Conservation (phyloP, 2,329 filamentous ascomycete genomes). For the Ilyonectria destructans region DNA sequence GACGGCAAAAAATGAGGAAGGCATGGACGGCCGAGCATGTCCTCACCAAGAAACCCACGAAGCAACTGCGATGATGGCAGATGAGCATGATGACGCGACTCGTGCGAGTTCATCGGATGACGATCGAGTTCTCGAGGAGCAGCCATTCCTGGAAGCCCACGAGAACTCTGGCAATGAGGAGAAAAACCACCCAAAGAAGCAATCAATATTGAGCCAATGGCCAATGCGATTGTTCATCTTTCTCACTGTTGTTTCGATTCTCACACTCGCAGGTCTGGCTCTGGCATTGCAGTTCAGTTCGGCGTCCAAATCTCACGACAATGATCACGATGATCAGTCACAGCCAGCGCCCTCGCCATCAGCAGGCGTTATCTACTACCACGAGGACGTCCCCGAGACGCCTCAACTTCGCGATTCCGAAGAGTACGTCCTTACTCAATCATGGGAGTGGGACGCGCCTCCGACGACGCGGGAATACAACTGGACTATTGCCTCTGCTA, state of each 20-base stretch:
- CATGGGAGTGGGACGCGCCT: constrained; percentile 70
- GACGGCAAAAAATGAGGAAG: constrained; percentile 15
- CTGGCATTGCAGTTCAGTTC: constrained; percentile 38
- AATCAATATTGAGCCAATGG: constrained; percentile 24
- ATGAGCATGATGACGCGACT: background rate
- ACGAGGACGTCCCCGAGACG: constrained; percentile 42
- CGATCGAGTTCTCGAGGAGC: constrained; percentile 27
- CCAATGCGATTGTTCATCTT: constrained; percentile 40
- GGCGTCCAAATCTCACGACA: background rate
- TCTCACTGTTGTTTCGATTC: constrained; percentile 44
- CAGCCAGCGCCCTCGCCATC: constrained; percentile 4
- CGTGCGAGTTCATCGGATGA: constrained; percentile 16
- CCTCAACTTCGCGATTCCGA: constrained; percentile 53
- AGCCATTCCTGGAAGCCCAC: constrained; percentile 25
- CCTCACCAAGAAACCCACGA: background rate
- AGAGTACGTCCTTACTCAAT: constrained; percentile 71
- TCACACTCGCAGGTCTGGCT: constrained; percentile 42
- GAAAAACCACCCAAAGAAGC: background rate
- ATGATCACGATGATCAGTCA: constrained; percentile 26
- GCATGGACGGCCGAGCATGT: constrained; percentile 18
- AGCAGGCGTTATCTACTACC: constrained; percentile 36
- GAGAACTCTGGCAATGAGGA: background rate
- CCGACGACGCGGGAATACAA: constrained; percentile 70
- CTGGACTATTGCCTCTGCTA: constrained; percentile 73
- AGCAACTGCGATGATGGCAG: background rate